Conservation (phyloP, 164 flowering plant species). For the Litsea cubeba region DNA sequence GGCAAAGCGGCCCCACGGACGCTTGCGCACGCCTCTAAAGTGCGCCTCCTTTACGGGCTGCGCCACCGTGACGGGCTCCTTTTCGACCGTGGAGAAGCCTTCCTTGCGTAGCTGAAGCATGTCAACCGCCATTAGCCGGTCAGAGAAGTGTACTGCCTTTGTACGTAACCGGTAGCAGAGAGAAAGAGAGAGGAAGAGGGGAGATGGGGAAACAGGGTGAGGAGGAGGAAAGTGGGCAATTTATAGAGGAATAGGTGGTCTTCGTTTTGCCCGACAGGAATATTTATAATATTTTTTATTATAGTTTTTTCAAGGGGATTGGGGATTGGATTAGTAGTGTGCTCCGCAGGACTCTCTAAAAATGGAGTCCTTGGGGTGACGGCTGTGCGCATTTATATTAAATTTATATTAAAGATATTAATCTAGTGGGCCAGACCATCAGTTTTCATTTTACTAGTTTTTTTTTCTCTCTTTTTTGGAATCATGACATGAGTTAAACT, state of each 20-base stretch:
- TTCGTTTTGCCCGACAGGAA: constrained; percentile 40
- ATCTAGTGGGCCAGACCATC: no score
- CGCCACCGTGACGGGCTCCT: constrained; percentile 2
- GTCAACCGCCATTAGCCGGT: constrained; percentile 33
- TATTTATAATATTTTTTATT: not conserved
- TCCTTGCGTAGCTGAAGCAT: constrained; percentile 21
- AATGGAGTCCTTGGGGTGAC: no score
- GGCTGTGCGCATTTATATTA: no score
- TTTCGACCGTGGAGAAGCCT: constrained; percentile 6
- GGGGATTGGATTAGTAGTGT: no score
- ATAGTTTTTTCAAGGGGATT: no score
- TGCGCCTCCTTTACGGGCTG: constrained; percentile 30
- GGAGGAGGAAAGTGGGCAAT: constrained; percentile 11
- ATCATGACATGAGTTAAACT: no score
- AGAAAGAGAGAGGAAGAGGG: not conserved
- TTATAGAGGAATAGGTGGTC: constrained; percentile 32
- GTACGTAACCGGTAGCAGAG: not conserved
- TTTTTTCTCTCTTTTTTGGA: no score
- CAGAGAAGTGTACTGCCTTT: not conserved
- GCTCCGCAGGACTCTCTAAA: no score
- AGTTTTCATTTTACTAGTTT: no score
- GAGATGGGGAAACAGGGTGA: not conserved
- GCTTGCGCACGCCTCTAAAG: constrained; percentile 80
- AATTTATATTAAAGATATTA: no score
- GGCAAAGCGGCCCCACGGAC: constrained; percentile 94